These are phyloP conservation scores for Annulohypoxylon nitens DNA, from an alignment of 495 filamentous ascomycete species.

Conservation along the genomic window DNA sequence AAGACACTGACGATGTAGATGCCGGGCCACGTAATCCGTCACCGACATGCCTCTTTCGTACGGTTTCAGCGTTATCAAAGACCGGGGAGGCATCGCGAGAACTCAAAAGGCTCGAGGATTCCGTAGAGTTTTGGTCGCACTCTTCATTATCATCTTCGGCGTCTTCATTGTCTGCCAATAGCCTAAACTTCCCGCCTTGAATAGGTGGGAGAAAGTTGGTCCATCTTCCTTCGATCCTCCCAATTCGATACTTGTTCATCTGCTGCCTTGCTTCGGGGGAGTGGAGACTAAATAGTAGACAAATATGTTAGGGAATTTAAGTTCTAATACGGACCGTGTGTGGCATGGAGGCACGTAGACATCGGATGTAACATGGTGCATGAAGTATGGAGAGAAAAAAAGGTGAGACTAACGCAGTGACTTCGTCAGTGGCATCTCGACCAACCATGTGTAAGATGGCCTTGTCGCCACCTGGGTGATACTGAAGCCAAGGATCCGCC, in stretches of 20 bases:
- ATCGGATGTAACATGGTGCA: background rate
- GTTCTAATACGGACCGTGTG: background rate
- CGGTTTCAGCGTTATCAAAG: conserved; percentile 68
- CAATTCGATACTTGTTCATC: conserved; percentile 89
- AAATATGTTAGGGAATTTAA: conserved; percentile 24
- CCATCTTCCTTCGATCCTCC: conserved; percentile 85
- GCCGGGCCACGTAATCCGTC: conserved; percentile 47
- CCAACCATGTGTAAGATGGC: conserved; percentile 96
- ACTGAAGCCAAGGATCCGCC: conserved; percentile 87
- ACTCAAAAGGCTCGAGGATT: conserved; percentile 57
- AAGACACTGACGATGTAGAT: conserved; percentile 59
- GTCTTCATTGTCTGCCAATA: conserved; percentile 60
- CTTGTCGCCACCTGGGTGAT: conserved; percentile 93
- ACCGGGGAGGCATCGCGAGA: conserved; percentile 72
- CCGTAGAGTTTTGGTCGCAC: conserved; percentile 51
- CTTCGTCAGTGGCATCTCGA: conserved; percentile 95
- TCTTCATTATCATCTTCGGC: conserved; percentile 57
- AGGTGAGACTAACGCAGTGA: conserved; percentile 78
- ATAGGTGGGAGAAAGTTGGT: conserved; percentile 91
- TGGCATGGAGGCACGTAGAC: background rate
- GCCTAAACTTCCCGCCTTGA: conserved; percentile 87
- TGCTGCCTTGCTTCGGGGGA: conserved; percentile 79
- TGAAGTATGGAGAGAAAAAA: background rate
- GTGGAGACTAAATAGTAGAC: conserved; percentile 73
- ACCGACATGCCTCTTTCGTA: conserved; percentile 48